Evolutionary conservation across 345 rosid genomes (phyloP).

Genomic region (Firmiana major): DNA sequence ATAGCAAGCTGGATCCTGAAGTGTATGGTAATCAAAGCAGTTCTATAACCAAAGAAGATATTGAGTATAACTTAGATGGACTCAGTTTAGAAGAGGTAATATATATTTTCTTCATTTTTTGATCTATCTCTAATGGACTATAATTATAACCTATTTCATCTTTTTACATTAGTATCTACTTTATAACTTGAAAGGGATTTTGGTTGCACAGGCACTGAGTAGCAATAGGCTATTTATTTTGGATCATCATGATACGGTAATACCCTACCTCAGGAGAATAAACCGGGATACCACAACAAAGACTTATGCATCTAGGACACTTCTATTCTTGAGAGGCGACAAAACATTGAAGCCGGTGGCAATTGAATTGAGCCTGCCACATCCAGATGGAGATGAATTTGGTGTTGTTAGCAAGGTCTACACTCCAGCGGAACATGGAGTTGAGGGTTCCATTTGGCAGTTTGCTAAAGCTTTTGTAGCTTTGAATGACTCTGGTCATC

Average conservation of each 20-base stretch:
- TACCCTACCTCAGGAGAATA: slow-evolving; percentile 59
- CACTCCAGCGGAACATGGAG: slow-evolving; percentile 57
- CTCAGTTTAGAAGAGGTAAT: neutral
- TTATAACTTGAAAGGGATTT: neutral
- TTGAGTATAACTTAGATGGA: slow-evolving; percentile 55
- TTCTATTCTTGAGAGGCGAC: slow-evolving; percentile 59
- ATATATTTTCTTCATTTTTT: neutral
- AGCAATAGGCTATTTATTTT: slow-evolving; percentile 59
- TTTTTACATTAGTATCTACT: no score
- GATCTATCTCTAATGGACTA: neutral
- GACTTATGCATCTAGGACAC: slow-evolving; percentile 74
- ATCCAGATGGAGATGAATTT: slow-evolving; percentile 52
- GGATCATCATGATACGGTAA: slow-evolving; percentile 75
- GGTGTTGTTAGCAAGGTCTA: slow-evolving; percentile 66
- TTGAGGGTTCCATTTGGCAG: slow-evolving; percentile 70
- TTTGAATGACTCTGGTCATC: slow-evolving; percentile 79
- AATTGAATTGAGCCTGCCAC: slow-evolving; percentile 79
- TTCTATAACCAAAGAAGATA: slow-evolving; percentile 44
- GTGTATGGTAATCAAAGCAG: slow-evolving; percentile 63
- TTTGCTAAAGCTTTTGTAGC: slow-evolving; percentile 81
- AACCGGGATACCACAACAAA: slow-evolving; percentile 38
- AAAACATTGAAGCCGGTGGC: slow-evolving; percentile 70
- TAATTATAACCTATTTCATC: neutral
- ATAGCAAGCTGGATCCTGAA: slow-evolving; percentile 51
- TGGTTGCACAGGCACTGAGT: slow-evolving; percentile 45